Base-by-base conservation (phyloP, 345 rosid species). In the Melastoma malabathricum region DNA sequence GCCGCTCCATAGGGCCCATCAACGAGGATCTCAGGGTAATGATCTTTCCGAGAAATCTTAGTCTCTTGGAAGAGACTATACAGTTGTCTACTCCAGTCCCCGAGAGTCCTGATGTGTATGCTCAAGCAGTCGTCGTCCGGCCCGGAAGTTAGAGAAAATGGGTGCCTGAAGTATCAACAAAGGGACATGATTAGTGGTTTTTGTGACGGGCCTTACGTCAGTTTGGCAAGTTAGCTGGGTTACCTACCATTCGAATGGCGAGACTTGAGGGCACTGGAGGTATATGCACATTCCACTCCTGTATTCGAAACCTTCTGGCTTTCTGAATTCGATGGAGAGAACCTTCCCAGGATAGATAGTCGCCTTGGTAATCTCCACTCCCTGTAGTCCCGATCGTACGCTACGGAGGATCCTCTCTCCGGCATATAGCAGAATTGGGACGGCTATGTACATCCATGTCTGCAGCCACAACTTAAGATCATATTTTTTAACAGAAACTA, bases 1-100 rank as follows among this genome's bases (percentile, higher is more conserved):
- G 82, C 55, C 15, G 82, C 65, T 5, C 82, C 82, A 10, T 79
- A 79, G 2, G 82, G 80, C 23, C 86, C 86, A 47, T 79, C 86
- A 6, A 76, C 60, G 58, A 55, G 63, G 44, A 76, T 58, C 56
- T 68, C 71, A 5, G 82, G 82, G 53, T 64, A 65, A 18, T 55
- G 57, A 31, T 59, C 60, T 27, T 8, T 18, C 47, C 69, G 60
- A 10, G 69, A 58, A 55, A 68, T 19, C 29, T 51, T 19, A 8
- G 47, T 55, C 80, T 76, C 78, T 59, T 72, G 74, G 59, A 80
- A 74, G 52, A 74, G 66, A 50, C 71, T 43, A 15, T 72, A 57
- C 18, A 76, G 50, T 49, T 70, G 68, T 52, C 65, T 72, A 51
- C 78, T 80, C 86, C 86, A 80, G 49, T 80, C 86, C 18, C 86